Base-by-base conservation (phyloP, 2,329 filamentous ascomycete genomes). In the Rhinocladiella similis region DNA sequence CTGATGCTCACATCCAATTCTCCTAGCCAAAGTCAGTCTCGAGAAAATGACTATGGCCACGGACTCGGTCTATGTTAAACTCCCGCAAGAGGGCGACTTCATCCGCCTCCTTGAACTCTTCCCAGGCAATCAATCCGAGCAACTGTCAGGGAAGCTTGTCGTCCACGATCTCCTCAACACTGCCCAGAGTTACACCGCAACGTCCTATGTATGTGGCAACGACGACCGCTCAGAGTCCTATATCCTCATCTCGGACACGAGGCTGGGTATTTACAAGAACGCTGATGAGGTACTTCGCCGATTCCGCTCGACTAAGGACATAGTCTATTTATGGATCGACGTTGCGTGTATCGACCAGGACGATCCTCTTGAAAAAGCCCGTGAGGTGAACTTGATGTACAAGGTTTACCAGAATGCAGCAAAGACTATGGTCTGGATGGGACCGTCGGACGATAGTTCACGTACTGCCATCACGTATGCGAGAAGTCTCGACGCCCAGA, bases 341-440 rank as follows among this genome's bases (percentile, higher is more conserved):
- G 47, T 51, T 4, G 20, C 27, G 43, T 19, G 16, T 19, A 47
- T 47, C 16, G 27, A 54, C 18, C 42, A 46, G 41, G 25, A 33
- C 16, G 25, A 50, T 12, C 29, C 29, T 33, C 29, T 46, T n/a
- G 56, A 59, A 43, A 59, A 59, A 41, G 50, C 47, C 27, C 25
- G 38, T 14, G 51, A 59, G 35, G 50, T 59, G 14, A 48, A 18
- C 36, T 29, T 56, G 18, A 57, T 53, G 54, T 42, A 33, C n/a
- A 53, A 59, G 27, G 47, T 57, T 5, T 59, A 57, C 41, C 29
- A 59, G 33, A 50, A 57, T 19, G 47, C 56, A 6, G n/a, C n/a
- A 36, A 38, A 39, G 25, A 56, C 53, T 13, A 33, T 56, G 33
- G 36, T 59, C 19, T 59, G 56, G 56, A 27, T 58, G 14, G 52